Percentiles rank a stretch among this genome's conserved stretches.
Conservation (phyloP, 169 alveolate genomes). For the Cryptosporidium ubiquitum region DNA sequence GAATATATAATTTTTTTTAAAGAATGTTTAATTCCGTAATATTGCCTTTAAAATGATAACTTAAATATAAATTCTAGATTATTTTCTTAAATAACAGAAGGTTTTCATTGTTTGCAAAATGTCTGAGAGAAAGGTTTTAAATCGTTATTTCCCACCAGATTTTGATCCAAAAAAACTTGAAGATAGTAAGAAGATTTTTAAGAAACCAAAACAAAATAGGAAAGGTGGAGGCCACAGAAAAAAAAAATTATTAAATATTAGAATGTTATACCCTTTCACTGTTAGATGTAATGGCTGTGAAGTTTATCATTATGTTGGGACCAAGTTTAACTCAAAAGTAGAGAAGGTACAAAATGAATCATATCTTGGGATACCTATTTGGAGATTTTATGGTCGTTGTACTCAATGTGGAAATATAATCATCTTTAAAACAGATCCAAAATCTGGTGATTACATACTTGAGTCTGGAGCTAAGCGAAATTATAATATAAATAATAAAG, state of each 20-base stretch:
- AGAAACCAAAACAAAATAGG: constrained; percentile 80
- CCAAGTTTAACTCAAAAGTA: constrained; percentile 95
- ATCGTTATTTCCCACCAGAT: constrained; percentile 99
- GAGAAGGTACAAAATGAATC: constrained; percentile 93
- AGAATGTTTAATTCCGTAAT: not conserved
- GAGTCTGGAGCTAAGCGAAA: constrained; percentile 92
- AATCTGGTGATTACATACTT: constrained; percentile 88
- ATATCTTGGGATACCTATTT: constrained; percentile 95
- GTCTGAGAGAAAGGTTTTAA: constrained; percentile 98
- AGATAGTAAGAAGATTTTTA: constrained; percentile 86
- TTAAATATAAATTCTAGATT: not conserved
- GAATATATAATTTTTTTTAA: not conserved
- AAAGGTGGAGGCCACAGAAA: constrained; percentile 75
- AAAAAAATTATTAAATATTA: constrained; percentile 90
- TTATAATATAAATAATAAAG: constrained; percentile 71
- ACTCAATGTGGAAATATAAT: constrained; percentile 95
- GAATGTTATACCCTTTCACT: constrained; percentile 99
- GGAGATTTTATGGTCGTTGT: constrained; percentile 97
- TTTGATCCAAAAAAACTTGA: constrained; percentile 95
- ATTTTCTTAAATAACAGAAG: not conserved
- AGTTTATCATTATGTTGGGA: constrained; percentile 97
- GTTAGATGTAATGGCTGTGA: constrained; percentile 95
- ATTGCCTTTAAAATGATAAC: not conserved
- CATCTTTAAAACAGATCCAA: constrained; percentile 94
- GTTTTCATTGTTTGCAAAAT: constrained; percentile 76